These are phyloP conservation scores for Eucalyptus pumila DNA, from an alignment of 345 rosid species.

Conservation along the genomic window DNA sequence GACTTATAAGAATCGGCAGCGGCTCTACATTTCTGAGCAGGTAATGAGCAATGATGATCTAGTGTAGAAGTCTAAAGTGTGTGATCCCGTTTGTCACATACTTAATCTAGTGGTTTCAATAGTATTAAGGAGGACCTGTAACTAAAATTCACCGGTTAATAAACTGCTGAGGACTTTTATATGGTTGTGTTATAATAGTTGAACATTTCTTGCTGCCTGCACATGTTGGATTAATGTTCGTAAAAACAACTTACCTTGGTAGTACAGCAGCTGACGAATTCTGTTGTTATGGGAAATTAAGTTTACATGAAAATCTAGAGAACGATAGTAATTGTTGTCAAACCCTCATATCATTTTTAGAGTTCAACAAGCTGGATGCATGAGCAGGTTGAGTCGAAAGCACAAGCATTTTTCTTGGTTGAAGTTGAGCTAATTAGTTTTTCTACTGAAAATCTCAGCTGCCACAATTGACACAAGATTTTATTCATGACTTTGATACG, in stretches of 20 bases:
- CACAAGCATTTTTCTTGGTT: not conserved
- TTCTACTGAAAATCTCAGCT: not conserved
- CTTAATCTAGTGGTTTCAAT: not conserved
- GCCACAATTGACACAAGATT: not conserved
- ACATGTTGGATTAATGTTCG: not conserved
- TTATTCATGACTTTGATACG: not conserved
- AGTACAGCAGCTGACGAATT: not conserved
- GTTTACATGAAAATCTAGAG: not conserved
- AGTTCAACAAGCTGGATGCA: not conserved
- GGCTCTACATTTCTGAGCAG: conserved; percentile 82
- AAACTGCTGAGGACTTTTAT: not conserved
- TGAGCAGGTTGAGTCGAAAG: not conserved
- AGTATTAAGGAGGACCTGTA: not conserved
- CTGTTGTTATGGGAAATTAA: not conserved
- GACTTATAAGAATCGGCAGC: conserved; percentile 74
- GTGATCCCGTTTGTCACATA: not conserved
- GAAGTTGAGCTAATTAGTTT: not conserved
- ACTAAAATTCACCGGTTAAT: not conserved
- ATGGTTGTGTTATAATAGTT: not conserved
- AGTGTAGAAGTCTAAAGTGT: not conserved
- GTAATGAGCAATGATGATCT: conserved; percentile 1
- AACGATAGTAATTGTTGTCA: not conserved
- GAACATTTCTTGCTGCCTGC: not conserved
- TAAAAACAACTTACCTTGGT: not conserved
- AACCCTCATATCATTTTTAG: not conserved